These are phyloP conservation scores for Aspergillus carlsbadensis DNA, from an alignment of 495 filamentous ascomycete species.

Conservation along the genomic window DNA sequence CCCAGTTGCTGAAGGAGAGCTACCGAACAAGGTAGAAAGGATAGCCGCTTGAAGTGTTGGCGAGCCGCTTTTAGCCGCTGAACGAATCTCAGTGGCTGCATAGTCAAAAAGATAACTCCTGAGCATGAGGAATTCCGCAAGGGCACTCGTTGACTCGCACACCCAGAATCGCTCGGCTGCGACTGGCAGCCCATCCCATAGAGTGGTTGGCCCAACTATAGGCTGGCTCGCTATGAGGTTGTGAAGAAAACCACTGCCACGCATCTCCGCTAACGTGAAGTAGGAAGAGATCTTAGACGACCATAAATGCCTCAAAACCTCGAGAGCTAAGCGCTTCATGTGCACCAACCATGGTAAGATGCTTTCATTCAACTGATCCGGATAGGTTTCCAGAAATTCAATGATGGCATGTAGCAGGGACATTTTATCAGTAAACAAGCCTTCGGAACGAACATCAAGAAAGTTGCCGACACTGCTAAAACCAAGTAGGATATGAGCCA, in stretches of 20 bases:
- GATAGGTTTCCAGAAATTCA: slow-evolving; percentile 60
- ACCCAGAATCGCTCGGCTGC: slow-evolving; percentile 61
- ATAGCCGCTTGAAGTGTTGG: slow-evolving; percentile 76
- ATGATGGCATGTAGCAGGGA: slow-evolving; percentile 85
- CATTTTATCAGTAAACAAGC: slow-evolving; percentile 61
- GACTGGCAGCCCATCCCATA: slow-evolving; percentile 66
- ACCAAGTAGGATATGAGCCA: slow-evolving; percentile 88
- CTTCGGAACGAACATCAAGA: slow-evolving; percentile 60
- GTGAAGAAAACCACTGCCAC: slow-evolving; percentile 70
- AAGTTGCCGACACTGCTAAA: slow-evolving; percentile 69
- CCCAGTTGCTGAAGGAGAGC: slow-evolving; percentile 60
- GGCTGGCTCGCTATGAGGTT: slow-evolving; percentile 64
- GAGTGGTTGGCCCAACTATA: slow-evolving; percentile 58
- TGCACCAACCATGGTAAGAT: slow-evolving; percentile 69
- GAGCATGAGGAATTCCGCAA: slow-evolving; percentile 70
- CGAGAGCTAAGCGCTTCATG: slow-evolving; percentile 71
- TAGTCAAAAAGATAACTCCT: slow-evolving; percentile 79
- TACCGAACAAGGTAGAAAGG: slow-evolving; percentile 75
- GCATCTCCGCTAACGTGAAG: slow-evolving; percentile 73
- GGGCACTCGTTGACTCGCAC: slow-evolving; percentile 58
- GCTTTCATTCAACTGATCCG: slow-evolving; percentile 57
- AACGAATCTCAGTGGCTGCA: slow-evolving; percentile 76
- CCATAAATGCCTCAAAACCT: slow-evolving; percentile 80
- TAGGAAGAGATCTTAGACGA: slow-evolving; percentile 74
- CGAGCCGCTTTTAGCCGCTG: slow-evolving; percentile 64